Percentiles rank a stretch among this genome's conserved stretches.
These are phyloP conservation scores for Syzygium jambos DNA, from an alignment of 345 rosid species.

Conservation along the genomic window DNA sequence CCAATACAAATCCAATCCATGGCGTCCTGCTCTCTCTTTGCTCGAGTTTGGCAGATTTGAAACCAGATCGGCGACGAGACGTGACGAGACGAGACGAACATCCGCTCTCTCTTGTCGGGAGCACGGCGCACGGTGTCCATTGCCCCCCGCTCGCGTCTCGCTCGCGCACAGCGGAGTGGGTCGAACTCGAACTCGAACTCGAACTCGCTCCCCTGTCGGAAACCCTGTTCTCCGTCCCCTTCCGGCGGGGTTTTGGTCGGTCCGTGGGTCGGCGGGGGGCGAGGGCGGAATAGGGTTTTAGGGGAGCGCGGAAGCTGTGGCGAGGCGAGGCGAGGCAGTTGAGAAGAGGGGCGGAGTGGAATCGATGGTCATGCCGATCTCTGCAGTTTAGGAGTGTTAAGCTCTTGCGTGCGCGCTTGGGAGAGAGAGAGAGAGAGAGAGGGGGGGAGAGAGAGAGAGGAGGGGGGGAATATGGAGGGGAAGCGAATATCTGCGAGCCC, in stretches of 20 bases:
- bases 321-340: not conserved
- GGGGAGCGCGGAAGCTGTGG: not conserved
- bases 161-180: not conserved
- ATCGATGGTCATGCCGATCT: not conserved
- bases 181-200: not conserved
- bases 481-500: conserved; percentile 48
- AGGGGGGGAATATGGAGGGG: conserved; percentile 17
- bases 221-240: not conserved
- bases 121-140: not conserved
- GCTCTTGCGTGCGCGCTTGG: not conserved
- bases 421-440: not conserved
- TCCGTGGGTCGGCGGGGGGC: not conserved
- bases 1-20: not conserved
- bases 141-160: not conserved
- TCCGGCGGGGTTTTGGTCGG: not conserved
- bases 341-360: not conserved
- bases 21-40: not conserved
- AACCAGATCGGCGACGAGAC: not conserved
- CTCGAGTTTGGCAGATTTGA: not conserved
- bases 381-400: not conserved
- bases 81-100: not conserved
- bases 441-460: not conserved
- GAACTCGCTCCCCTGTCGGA: not conserved
- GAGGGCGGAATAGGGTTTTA: not conserved
- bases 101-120: not conserved